These are phyloP conservation scores for Aspergillus hiratsukae DNA, from an alignment of 2,329 filamentous ascomycete genomes.

Conservation along the genomic window DNA sequence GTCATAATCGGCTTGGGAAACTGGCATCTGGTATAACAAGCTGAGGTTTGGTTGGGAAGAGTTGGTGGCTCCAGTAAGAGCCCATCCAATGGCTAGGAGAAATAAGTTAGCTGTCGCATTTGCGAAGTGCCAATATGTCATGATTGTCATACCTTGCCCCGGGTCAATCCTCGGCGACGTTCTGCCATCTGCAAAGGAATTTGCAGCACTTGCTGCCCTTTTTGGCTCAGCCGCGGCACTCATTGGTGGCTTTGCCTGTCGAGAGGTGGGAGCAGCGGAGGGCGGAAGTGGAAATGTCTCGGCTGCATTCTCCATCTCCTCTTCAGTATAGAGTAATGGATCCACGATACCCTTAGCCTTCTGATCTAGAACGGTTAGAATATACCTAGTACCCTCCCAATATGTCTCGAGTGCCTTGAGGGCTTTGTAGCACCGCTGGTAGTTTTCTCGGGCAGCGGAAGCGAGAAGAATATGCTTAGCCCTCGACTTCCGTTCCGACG, in stretches of 20 bases:
- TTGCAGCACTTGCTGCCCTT: constrained; percentile 15
- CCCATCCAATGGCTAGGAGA: constrained; percentile 70
- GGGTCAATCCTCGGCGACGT: constrained; percentile 48
- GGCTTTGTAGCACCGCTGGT: constrained; percentile 80
- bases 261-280: constrained; percentile 50
- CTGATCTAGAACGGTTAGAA: constrained; percentile 78
- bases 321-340: constrained; percentile 59
- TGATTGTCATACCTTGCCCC: constrained; percentile 46
- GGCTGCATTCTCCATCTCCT: constrained; percentile 72
- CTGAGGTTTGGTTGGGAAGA: constrained; percentile 80
- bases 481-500: constrained; percentile 31
- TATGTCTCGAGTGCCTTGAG: constrained; percentile 75
- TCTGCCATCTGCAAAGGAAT: constrained; percentile 26
- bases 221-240: constrained; percentile 22
- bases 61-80: constrained; percentile 80
- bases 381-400: constrained; percentile 84
- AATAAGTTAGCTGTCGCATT: constrained; percentile 33
- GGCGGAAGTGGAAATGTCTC: constrained; percentile 51
- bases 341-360: constrained; percentile 84
- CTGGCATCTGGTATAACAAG: constrained; percentile 66
- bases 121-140: not conserved
- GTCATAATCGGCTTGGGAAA: constrained; percentile 21
- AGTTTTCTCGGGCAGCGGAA: constrained; percentile 79
- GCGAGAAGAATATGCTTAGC: constrained; percentile 70
- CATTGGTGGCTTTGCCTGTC: constrained; percentile 31